These are phyloP conservation scores for Phlebiopsis flavidoalba DNA, from an alignment of 768 basidiomycete species.

Conservation along the genomic window DNA sequence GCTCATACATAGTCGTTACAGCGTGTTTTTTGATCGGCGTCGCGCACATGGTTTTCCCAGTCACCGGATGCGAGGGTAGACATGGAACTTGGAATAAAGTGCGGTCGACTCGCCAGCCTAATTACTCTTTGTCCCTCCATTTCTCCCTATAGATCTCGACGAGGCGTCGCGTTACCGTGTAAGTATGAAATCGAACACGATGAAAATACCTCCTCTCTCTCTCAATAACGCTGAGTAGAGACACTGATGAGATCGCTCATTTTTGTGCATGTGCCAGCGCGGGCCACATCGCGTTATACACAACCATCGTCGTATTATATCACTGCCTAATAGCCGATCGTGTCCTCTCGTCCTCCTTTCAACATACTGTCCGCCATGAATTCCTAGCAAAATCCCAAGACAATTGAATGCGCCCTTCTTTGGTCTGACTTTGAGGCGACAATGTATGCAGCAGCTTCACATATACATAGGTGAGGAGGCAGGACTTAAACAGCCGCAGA, in stretches of 20 bases:
- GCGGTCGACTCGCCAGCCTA: neutral
- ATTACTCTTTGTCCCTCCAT: neutral
- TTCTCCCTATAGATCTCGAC: neutral
- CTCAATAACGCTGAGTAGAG: neutral
- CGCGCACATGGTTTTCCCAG: constrained; percentile 1
- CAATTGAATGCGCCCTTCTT: constrained; percentile 68
- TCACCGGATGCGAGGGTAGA: constrained; percentile 1
- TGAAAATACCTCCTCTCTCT: too few relatives aligned
- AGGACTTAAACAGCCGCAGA: constrained; percentile 62
- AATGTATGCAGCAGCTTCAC: constrained; percentile 45
- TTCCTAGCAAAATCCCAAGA: constrained; percentile 60
- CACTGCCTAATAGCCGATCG: constrained; percentile 70
- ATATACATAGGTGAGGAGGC: constrained; percentile 84
- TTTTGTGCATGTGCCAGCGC: too few relatives aligned
- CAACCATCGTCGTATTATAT: constrained; percentile 32
- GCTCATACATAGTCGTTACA: too few relatives aligned
- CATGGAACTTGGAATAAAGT: neutral
- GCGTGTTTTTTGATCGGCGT: neutral
- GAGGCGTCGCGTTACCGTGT: too few relatives aligned
- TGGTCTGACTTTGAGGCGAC: constrained; percentile 65
- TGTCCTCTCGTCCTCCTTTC: constrained; percentile 74
- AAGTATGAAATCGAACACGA: too few relatives aligned
- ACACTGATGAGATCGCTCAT: constrained; percentile 6
- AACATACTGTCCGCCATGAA: constrained; percentile 60
- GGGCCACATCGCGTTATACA: neutral